Base-by-base conservation (phyloP, 2,329 filamentous ascomycete species). In the Aspergillus sclerotialis region DNA sequence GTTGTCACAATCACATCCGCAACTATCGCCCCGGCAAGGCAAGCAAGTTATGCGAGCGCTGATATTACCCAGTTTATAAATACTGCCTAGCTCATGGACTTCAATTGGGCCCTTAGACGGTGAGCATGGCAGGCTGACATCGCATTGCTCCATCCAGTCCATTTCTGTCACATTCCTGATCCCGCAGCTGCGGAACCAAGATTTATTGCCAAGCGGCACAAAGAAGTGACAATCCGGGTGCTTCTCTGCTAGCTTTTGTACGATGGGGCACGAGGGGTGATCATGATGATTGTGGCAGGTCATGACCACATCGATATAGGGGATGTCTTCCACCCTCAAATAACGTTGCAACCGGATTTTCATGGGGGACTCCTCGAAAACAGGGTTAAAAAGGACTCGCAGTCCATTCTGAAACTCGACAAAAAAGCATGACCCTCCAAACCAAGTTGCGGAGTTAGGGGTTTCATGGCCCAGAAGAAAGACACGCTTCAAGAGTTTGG, bases 231-330 rank as follows among this genome's bases (percentile, higher is more conserved):
- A 87, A 10, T 83, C 73, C 0, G 87, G 87, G 51, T 92, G 80
- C 33, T 74, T 69, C 45, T 77, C 72, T 35, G 78, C 71, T 34
- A 95, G 73, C 48, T 85, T 76, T 41, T 75, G 70, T 14, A 94
- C 75, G 0, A 83, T 87, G 0, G 78, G 73, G 49, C 87, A 78
- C 1, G 84, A 90, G 9, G 96, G 69, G 55, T 95, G 90, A 61
- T 95, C 90, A 59, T 95, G 95, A 64, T 95, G 90, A 49, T 81
- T 88, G 63, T 95, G 89, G 12, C 80, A 86, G 47, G 94, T 94
- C 35, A 92, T 68, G 7, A 86, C 58, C 7, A 63, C 60, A 50
- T 70, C 58, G 43, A 70, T 60, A 38, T 53, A 50, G 0, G 89
- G 89, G 3, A 95, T 74, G 45, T 94, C 86, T 32, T 75, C 71